Evolutionary conservation across 345 rosid genomes (phyloP).

Genomic region (Lepidium sativum): DNA sequence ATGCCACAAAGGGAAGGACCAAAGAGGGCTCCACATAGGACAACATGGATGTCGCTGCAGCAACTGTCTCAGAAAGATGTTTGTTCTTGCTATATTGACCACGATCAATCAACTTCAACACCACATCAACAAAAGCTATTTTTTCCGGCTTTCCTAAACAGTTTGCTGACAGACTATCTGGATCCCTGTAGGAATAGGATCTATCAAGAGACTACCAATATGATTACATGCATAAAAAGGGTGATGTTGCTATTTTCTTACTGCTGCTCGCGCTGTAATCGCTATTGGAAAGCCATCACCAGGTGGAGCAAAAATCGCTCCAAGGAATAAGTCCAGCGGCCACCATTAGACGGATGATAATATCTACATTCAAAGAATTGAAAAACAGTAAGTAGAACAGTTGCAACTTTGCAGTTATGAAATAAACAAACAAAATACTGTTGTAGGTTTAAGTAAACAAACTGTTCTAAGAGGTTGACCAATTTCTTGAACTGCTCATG

Average conservation of each 20-base stretch:
- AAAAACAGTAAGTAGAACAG: slow-evolving; percentile 10
- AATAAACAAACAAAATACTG: background rate
- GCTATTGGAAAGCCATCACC: slow-evolving; percentile 82
- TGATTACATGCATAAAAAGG: slow-evolving; percentile 2
- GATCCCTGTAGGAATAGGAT: slow-evolving; percentile 42
- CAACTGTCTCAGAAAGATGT: slow-evolving; percentile 96
- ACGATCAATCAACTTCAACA: slow-evolving; percentile 84
- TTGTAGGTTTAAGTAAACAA: slow-evolving; percentile 32
- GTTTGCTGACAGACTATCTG: slow-evolving; percentile 31
- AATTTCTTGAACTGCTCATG: slow-evolving; percentile 73
- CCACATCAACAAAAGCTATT: slow-evolving; percentile 56
- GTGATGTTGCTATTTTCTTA: slow-evolving; percentile 35
- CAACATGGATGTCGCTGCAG: slow-evolving; percentile 85
- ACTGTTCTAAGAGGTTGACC: slow-evolving; percentile 99
- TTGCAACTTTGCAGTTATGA: background rate
- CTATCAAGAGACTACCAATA: slow-evolving; percentile 28
- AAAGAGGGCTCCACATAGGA: slow-evolving; percentile 92
- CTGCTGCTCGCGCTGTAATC: slow-evolving; percentile 83
- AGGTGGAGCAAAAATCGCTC: slow-evolving; percentile 73
- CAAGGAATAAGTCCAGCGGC: slow-evolving; percentile 97
- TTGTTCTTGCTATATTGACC: slow-evolving; percentile 99
- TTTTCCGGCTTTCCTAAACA: slow-evolving; percentile 68
- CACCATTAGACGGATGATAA: slow-evolving; percentile 98
- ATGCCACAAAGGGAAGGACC: slow-evolving; percentile 94
- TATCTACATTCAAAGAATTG: slow-evolving; percentile 42